Percentiles rank a stretch among this genome's conserved stretches.
Conservation (phyloP, 2,329 filamentous ascomycete genomes). For the Zopfia rhizophila region DNA sequence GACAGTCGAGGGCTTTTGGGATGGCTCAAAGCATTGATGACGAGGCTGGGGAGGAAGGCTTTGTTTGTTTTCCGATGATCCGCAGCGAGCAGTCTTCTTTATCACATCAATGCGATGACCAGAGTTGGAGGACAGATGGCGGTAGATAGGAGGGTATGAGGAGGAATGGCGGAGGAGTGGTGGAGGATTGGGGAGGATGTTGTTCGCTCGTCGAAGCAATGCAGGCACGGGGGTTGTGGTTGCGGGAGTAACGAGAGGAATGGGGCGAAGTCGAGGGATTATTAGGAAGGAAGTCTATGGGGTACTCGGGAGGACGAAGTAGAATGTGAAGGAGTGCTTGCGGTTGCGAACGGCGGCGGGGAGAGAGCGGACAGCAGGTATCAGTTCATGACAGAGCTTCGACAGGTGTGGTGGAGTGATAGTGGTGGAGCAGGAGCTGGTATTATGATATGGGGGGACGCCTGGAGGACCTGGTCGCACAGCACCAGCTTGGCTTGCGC, state of each 20-base stretch:
- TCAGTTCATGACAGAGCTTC: slow-evolving; percentile 44
- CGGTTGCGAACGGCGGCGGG: slow-evolving; percentile 21
- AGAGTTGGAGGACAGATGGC: slow-evolving; percentile 37
- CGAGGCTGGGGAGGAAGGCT: slow-evolving; percentile 17
- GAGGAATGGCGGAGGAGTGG: slow-evolving; percentile 15
- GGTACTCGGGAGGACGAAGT: slow-evolving; percentile 11
- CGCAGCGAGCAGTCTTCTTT: slow-evolving; percentile 37
- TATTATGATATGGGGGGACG: too few relatives aligned
- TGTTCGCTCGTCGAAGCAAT: slow-evolving; percentile 28
- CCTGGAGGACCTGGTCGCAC: too few relatives aligned
- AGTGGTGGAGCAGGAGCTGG: too few relatives aligned
- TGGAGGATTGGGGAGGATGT: slow-evolving; percentile 22
- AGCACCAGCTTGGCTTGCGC: slow-evolving; percentile 24
- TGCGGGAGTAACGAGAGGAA: slow-evolving; percentile 42
- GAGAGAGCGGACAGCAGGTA: slow-evolving; percentile 17
- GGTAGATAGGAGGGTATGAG: slow-evolving; percentile 44
- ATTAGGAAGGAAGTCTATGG: slow-evolving; percentile 1
- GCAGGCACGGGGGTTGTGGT: slow-evolving; percentile 42
- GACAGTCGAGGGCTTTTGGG: slow-evolving; percentile 27
- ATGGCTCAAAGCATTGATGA: slow-evolving; percentile 31
- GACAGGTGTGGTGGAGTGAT: slow-evolving; percentile 29
- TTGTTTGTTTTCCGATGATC: slow-evolving; percentile 33
- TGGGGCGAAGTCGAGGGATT: slow-evolving; percentile 23
- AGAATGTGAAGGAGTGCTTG: slow-evolving; percentile 24
- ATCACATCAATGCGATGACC: slow-evolving; percentile 48